Percentiles rank a stretch among this genome's conserved stretches.
Evolutionary conservation across 106 monocot genomes (phyloP).

Genomic region (Xerophyta viscosa): DNA sequence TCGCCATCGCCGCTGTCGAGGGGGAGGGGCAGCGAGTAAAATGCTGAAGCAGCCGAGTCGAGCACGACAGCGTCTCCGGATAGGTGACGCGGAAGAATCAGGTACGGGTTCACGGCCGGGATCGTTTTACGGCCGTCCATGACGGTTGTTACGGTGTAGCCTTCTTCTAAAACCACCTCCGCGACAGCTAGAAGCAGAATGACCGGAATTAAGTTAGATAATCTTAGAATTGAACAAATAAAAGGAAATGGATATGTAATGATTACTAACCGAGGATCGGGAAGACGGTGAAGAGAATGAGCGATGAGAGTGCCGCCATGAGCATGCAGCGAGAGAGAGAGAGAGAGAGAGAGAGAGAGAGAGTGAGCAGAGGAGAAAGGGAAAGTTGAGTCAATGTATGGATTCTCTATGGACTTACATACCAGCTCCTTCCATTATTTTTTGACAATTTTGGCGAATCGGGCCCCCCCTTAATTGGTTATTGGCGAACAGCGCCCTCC

Average conservation of each 20-base stretch:
- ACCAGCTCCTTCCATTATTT: too few species aligned
- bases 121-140: slow-evolving; percentile 22
- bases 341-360: slow-evolving; percentile 2
- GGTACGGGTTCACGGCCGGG: slow-evolving; percentile 16
- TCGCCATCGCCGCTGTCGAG: slow-evolving; percentile 8
- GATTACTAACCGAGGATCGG: too few species aligned
- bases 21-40: slow-evolving; percentile 27
- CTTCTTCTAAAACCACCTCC: slow-evolving; percentile 26
- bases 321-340: not conserved
- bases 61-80: slow-evolving; percentile 20
- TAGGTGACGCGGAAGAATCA: slow-evolving; percentile 14
- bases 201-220: too few species aligned
- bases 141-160: slow-evolving; percentile 32
- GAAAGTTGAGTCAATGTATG: too few species aligned
- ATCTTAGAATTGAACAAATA: too few species aligned
- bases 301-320: too few species aligned
- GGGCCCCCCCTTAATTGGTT: too few species aligned
- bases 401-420: too few species aligned
- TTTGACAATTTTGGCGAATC: too few species aligned
- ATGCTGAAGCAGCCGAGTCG: slow-evolving; percentile 24
- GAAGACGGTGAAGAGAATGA: not conserved
- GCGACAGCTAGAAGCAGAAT: not conserved
- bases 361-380: too few species aligned
- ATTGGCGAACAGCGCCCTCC: too few species aligned
- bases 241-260: too few species aligned